Evolutionary conservation across 495 filamentous ascomycete species (phyloP).

Genomic region (Trichodelitschia bisporula): DNA sequence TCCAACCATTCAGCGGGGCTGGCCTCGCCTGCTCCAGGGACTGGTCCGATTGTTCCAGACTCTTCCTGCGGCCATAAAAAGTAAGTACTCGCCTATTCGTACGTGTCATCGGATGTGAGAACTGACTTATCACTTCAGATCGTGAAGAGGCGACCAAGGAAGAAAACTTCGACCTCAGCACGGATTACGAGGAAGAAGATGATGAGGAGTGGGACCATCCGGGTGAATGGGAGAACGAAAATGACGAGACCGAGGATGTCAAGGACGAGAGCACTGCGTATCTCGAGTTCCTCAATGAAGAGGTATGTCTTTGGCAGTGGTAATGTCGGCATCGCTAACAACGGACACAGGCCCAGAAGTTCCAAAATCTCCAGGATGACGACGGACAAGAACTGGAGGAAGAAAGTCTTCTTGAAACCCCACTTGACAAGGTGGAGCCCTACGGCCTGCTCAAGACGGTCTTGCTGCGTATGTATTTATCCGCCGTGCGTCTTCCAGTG

Average conservation of each 20-base stretch:
- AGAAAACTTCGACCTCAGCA: slow-evolving; percentile 48
- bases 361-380: slow-evolving; percentile 34
- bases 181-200: slow-evolving; percentile 33
- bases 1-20: slow-evolving; percentile 72
- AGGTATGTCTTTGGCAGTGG: slow-evolving; percentile 25
- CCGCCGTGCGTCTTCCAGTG: background rate
- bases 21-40: slow-evolving; percentile 84
- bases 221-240: slow-evolving; percentile 31
- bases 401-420: slow-evolving; percentile 74
- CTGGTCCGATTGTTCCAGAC: slow-evolving; percentile 81
- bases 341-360: slow-evolving; percentile 46
- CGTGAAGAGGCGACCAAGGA: slow-evolving; percentile 87
- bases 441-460: slow-evolving; percentile 67
- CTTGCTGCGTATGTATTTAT: slow-evolving; percentile 41
- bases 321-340: slow-evolving; percentile 11
- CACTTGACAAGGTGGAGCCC: slow-evolving; percentile 81
- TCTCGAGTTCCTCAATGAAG: slow-evolving; percentile 82
- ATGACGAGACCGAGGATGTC: slow-evolving; percentile 39
- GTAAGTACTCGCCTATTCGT: slow-evolving; percentile 33
- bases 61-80: slow-evolving; percentile 62
- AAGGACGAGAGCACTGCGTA: slow-evolving; percentile 85
- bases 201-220: slow-evolving; percentile 54
- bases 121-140: slow-evolving; percentile 19
- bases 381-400: slow-evolving; percentile 87
- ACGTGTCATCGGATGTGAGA: background rate